phyloP scores from a whole-genome alignment of 345 rosid genomes.

The Eucalyptus microcorys region DNA sequence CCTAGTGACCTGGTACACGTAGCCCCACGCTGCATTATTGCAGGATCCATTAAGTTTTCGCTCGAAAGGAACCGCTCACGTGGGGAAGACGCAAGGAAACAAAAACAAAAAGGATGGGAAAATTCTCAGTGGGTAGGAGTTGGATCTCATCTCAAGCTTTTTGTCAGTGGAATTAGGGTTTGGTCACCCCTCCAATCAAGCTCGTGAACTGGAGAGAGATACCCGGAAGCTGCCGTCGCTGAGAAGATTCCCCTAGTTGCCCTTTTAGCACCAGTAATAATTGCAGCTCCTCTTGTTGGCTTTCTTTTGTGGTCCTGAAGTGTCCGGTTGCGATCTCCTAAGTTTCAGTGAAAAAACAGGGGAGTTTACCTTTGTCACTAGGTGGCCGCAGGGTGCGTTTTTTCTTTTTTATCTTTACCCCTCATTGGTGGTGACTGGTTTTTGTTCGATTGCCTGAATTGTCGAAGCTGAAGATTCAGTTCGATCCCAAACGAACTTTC shows the following conservation, averaged over 20 bases:
- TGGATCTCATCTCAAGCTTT: neutral
- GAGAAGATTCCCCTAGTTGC: neutral
- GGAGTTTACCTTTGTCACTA: neutral
- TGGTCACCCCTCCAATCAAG: neutral
- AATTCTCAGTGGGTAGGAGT: neutral
- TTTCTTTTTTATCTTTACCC: neutral
- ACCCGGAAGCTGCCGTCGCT: neutral
- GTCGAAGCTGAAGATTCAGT: neutral
- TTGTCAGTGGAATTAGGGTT: neutral
- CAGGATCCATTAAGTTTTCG: neutral
- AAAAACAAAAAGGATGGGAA: neutral
- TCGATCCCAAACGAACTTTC: neutral
- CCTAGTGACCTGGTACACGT: neutral
- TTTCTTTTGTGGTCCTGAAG: neutral
- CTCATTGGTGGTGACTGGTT: neutral
- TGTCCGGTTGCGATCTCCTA: neutral
- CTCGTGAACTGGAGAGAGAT: neutral
- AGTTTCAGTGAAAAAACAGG: neutral
- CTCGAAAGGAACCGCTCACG: neutral
- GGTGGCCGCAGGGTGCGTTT: neutral
- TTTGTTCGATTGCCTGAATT: neutral
- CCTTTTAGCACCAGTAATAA: neutral
- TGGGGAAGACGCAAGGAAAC: neutral
- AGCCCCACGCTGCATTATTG: neutral
- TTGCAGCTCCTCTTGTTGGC: neutral